Conservation (phyloP, 257 asterid genomes). For the Ilex aquifolium region DNA sequence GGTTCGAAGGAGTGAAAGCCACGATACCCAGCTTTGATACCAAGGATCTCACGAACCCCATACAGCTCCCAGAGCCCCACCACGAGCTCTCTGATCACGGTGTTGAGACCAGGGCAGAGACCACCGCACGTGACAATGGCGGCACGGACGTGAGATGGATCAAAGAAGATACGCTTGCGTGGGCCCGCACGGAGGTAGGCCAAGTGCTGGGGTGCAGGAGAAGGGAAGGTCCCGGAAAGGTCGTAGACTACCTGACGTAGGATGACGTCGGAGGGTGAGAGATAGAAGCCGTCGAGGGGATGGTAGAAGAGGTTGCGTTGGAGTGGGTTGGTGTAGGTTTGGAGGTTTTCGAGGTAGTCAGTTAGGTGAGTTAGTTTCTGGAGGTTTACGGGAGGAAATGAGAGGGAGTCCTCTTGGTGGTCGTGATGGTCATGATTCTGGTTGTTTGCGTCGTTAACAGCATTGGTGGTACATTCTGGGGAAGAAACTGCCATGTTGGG, state of each 20-base stretch:
- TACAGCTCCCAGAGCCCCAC: conserved; percentile 77
- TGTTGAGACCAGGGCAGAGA: conserved; percentile 81
- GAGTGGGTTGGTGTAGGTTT: conserved; percentile 46
- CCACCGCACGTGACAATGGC: conserved; percentile 87
- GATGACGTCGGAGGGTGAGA: conserved; percentile 52
- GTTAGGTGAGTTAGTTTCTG: conserved; percentile 46
- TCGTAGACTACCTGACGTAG: conserved; percentile 57
- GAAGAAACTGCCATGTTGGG: too few relatives aligned
- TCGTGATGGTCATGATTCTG: too few relatives aligned
- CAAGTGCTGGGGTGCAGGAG: conserved; percentile 7
- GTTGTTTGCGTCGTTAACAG: too few relatives aligned
- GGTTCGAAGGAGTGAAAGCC: conserved; percentile 57
- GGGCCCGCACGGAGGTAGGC: conserved; percentile 85
- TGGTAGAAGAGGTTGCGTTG: conserved; percentile 45
- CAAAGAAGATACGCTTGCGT: conserved; percentile 43
- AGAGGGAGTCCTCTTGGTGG: background rate
- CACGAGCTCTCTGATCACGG: conserved; percentile 81
- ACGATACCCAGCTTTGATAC: conserved; percentile 59
- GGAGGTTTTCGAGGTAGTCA: conserved; percentile 44
- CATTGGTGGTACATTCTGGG: too few relatives aligned
- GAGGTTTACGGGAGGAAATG: conserved; percentile 19
- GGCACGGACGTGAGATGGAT: conserved; percentile 41
- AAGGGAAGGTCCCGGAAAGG: conserved; percentile 24
- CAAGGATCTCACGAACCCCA: conserved; percentile 57
- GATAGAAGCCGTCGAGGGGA: conserved; percentile 64